Percentiles rank a stretch among this genome's conserved stretches.
These are phyloP conservation scores for Taphrina confusa DNA, from an alignment of 1,139 yeast genomes.

Conservation along the genomic window DNA sequence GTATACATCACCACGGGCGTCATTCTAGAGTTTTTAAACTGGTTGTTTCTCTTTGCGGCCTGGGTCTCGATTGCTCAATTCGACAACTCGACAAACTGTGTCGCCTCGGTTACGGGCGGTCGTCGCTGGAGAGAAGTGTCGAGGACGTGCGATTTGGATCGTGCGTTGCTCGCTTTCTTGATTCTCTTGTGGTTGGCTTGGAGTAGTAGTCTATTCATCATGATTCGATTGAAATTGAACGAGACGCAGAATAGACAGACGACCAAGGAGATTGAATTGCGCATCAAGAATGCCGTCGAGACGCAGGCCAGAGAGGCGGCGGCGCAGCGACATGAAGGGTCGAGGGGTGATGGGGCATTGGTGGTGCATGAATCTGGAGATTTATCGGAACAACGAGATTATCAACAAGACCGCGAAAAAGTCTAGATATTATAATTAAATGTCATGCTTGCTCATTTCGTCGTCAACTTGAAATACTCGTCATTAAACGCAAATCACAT, in stretches of 20 bases:
- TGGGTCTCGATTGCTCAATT: constrained; percentile 26
- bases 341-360: not conserved
- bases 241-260: constrained; percentile 12
- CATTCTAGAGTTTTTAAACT: constrained; percentile 21
- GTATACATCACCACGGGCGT: constrained; percentile 26
- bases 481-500: too few relatives aligned
- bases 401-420: too few relatives aligned
- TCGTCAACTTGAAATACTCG: too few relatives aligned
- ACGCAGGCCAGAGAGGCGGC: constrained; percentile 17
- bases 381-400: not conserved
- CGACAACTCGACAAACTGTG: constrained; percentile 14
- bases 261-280: constrained; percentile 28
- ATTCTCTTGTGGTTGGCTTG: constrained; percentile 25
- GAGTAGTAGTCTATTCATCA: constrained; percentile 16
- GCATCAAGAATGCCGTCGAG: constrained; percentile 30
- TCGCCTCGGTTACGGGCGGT: not conserved
- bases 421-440: too few relatives aligned
- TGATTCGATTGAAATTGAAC: constrained; percentile 13
- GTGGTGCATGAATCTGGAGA: not conserved
- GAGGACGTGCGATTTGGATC: constrained; percentile 12
- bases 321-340: not conserved
- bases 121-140: not conserved
- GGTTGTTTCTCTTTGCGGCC: constrained; percentile 24
- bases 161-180: constrained; percentile 16
- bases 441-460: too few relatives aligned